Conservation (phyloP, 495 filamentous ascomycete genomes). For the Thozetella sp. region DNA sequence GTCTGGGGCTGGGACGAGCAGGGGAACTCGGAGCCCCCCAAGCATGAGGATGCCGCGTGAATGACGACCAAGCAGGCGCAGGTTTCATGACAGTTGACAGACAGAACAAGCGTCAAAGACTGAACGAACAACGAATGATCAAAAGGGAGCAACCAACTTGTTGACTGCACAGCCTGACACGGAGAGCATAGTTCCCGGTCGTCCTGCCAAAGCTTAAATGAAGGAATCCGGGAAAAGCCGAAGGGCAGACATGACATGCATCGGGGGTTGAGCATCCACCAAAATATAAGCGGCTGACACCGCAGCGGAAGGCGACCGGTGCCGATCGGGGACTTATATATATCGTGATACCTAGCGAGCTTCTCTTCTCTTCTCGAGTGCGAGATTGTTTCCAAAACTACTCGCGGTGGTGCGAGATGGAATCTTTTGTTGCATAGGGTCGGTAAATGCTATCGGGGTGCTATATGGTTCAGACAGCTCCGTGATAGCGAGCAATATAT, state of each 20-base stretch:
- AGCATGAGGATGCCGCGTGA: neutral
- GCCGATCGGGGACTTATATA: neutral
- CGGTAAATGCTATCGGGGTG: neutral
- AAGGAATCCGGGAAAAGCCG: neutral
- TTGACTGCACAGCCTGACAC: neutral
- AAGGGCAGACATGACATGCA: neutral
- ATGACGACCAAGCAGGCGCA: neutral
- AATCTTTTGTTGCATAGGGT: neutral
- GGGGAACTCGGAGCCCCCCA: slow-evolving; percentile 1
- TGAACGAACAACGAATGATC: too few species aligned
- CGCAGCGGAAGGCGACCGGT: neutral
- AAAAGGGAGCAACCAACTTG: neutral
- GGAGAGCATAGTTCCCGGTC: neutral
- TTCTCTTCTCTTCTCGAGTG: neutral
- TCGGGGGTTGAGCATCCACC: neutral
- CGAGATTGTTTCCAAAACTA: neutral
- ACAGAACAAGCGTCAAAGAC: neutral
- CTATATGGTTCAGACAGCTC: slow-evolving; percentile 2
- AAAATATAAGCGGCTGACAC: neutral
- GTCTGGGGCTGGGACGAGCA: slow-evolving; percentile 91
- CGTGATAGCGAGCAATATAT: neutral
- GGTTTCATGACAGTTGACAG: neutral
- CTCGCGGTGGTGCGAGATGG: neutral
- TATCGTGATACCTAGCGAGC: neutral
- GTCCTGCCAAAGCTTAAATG: neutral